Evolutionary conservation across 805 yeast species (phyloP), one percentile per base, ranked within the genome.

Genomic region (Sugiyamaella smithiae): DNA sequence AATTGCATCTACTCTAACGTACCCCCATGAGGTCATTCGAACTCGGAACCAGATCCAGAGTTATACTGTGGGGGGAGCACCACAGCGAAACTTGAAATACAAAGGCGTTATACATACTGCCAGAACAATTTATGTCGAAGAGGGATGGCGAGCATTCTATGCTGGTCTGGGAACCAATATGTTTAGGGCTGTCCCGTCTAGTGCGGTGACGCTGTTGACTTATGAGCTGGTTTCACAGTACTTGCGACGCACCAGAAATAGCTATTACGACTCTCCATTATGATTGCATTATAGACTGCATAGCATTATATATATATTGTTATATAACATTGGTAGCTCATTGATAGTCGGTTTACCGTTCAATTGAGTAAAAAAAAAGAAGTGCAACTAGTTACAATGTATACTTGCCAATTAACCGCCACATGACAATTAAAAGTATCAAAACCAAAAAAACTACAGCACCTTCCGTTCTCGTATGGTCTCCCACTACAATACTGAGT

Each of bases 21-120:
- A 91, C 63, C 98, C 99, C 1, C 99, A 91, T 68, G 99, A 91
- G 66, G 90, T 91, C 26, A 72, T 93, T 43, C 76, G 99, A 58
- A 90, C 98, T 9, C 76, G 98, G 59, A 77, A 89, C 78, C 99
- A 91, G 68, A 78, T 86, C 54, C 66, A 56, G 45, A 40, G 40
- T 47, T 36, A 23, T 14, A 40, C 32, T 6, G 28, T 43, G 16
- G 33, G 43, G 20, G 47, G 56, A 5, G 55, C 50, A 5, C 48
- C 57, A 5, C 49, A 52, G 12, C 32, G 32, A 6, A 42, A 47
- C 11, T 37, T 46, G 48, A 57, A 61, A 50, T 68, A 65, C 50
- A 51, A 60, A 17, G 73, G 73, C 33, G 59, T 71, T 32, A 24
- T 66, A 33, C 57, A 57, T 22, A 68, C 73, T n/a, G 59, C 62